phyloP scores from a whole-genome alignment of 495 filamentous ascomycete species.

The Xylaria grammica region DNA sequence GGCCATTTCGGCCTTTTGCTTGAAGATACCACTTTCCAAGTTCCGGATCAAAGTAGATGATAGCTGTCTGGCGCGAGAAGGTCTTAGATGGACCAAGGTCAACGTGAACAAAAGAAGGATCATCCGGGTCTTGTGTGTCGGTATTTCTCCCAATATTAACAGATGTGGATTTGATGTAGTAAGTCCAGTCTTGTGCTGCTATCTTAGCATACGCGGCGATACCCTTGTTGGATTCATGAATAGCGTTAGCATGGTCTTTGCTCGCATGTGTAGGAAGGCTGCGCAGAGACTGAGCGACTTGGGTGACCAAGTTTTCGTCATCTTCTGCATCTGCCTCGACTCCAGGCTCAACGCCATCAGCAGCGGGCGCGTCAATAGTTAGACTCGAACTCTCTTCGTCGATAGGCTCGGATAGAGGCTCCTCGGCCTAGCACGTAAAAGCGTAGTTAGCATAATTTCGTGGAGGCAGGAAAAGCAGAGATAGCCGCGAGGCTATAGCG shows the following conservation, averaged over 20 bases:
- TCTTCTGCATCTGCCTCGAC: conserved; percentile 39
- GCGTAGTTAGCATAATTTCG: conserved; percentile 23
- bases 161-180: conserved; percentile 79
- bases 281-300: conserved; percentile 72
- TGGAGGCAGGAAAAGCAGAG: conserved; percentile 26
- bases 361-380: conserved; percentile 52
- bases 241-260: conserved; percentile 72
- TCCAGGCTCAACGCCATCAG: conserved; percentile 41
- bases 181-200: conserved; percentile 90
- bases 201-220: conserved; percentile 94
- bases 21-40: conserved; percentile 75
- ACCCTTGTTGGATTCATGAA: conserved; percentile 74
- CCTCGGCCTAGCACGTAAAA: conserved; percentile 37
- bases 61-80: conserved; percentile 86
- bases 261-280: conserved; percentile 65
- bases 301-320: conserved; percentile 70
- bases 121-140: conserved; percentile 43
- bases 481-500: not conserved
- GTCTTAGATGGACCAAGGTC: conserved; percentile 93
- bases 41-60: conserved; percentile 79
- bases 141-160: conserved; percentile 86
- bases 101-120: conserved; percentile 70
- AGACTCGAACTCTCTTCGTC: conserved; percentile 51
- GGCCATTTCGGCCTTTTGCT: conserved; percentile 88
- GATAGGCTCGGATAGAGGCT: conserved; percentile 36